A percentile compares a stretch with the other conserved stretches of the same genome.
Conservation (phyloP, 2,329 filamentous ascomycete species). For the Geosmithia putterillii region DNA sequence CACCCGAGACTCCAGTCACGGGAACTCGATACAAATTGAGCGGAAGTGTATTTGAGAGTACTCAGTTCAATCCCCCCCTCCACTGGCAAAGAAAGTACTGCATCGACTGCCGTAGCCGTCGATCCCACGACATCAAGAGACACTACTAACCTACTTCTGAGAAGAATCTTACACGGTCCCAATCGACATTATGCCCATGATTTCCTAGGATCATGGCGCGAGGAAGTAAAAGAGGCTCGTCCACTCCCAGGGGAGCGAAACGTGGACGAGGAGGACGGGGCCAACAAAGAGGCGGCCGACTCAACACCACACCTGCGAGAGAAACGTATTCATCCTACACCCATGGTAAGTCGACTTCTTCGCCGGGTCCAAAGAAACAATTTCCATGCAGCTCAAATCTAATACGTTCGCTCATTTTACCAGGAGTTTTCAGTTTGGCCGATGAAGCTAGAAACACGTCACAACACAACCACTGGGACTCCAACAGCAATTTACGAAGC, state of each 20-base stretch:
- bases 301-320: neutral
- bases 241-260: slow-evolving; percentile 3
- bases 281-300: neutral
- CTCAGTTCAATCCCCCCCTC: too few species aligned
- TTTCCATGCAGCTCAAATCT: neutral
- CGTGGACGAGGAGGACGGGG: slow-evolving; percentile 1
- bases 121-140: neutral
- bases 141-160: neutral
- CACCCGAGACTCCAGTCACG: neutral
- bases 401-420: neutral
- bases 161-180: neutral
- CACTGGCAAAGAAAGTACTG: neutral
- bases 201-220: neutral
- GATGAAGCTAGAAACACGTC: slow-evolving; percentile 39
- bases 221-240: slow-evolving; percentile 1
- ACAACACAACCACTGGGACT: slow-evolving; percentile 27
- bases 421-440: slow-evolving; percentile 17
- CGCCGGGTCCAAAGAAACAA: neutral
- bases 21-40: neutral
- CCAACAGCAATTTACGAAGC: slow-evolving; percentile 28
- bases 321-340: neutral
- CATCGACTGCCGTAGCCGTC: too few species aligned
- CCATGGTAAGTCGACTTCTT: neutral
- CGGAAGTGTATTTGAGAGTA: too few species aligned
- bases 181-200: neutral